Conservation (phyloP, 768 basidiomycete genomes). For the Russula compacta region DNA sequence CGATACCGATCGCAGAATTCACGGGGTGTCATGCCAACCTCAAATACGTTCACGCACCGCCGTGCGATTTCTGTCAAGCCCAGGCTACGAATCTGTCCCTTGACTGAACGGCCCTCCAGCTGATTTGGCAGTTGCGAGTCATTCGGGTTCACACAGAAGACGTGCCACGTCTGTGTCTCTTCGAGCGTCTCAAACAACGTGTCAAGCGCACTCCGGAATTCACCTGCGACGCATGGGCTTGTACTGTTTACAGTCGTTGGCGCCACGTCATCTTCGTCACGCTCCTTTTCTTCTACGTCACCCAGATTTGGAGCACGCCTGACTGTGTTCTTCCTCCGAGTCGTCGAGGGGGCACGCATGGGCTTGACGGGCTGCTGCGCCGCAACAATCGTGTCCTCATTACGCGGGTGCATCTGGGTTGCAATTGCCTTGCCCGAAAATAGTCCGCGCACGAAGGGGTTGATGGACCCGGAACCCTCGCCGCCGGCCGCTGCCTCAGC, state of each 20-base stretch:
- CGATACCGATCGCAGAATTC: constrained; percentile 84
- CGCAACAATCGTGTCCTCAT: constrained; percentile 92
- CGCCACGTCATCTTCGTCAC: constrained; percentile 31
- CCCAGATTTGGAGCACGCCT: constrained; percentile 49
- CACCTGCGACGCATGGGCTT: constrained; percentile 73
- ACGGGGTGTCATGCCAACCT: constrained; percentile 74
- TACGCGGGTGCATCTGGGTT: constrained; percentile 82
- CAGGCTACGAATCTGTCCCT: constrained; percentile 79
- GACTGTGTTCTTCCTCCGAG: constrained; percentile 67
- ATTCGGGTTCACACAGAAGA: constrained; percentile 92
- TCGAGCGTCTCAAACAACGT: constrained; percentile 80
- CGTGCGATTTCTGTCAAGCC: constrained; percentile 73
- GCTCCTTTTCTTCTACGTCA: constrained; percentile 41
- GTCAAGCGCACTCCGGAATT: constrained; percentile 78
- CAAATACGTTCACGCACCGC: constrained; percentile 57
- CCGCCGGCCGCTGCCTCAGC: constrained; percentile 35
- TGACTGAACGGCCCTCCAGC: constrained; percentile 83
- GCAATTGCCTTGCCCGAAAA: constrained; percentile 87
- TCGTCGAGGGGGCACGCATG: constrained; percentile 88
- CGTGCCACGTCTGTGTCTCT: constrained; percentile 84
- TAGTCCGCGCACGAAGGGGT: constrained; percentile 85
- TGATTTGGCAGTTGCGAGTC: constrained; percentile 93
- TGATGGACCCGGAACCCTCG: constrained; percentile 72
- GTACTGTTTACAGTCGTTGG: constrained; percentile 28
- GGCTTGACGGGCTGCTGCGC: constrained; percentile 92